Evolutionary conservation across 2,329 filamentous ascomycete species (phyloP).

Genomic region (Seiridium cupressi): DNA sequence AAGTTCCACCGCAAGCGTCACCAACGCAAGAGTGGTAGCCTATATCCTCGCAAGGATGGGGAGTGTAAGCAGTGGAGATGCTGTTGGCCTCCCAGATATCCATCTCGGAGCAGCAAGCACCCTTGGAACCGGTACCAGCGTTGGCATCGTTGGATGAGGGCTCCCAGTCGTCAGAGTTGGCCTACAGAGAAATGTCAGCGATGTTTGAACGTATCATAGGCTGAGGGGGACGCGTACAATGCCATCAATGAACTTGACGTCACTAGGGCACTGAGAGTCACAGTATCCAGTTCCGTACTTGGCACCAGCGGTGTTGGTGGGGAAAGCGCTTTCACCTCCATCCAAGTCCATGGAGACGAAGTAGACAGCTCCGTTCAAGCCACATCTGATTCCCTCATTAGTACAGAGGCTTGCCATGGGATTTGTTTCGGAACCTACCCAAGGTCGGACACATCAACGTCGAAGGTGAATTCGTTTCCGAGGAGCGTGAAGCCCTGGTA

Average conservation of each 20-base stretch:
- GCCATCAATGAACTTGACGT: slow-evolving; percentile 53
- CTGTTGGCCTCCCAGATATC: slow-evolving; percentile 63
- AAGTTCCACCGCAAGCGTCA: slow-evolving; percentile 45
- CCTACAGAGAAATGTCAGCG: slow-evolving; percentile 16
- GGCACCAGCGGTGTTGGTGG: slow-evolving; percentile 44
- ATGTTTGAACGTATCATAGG: background rate
- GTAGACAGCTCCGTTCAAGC: slow-evolving; percentile 63
- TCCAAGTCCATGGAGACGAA: slow-evolving; percentile 53
- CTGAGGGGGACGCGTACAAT: slow-evolving; percentile 12
- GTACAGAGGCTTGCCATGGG: background rate
- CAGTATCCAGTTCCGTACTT: slow-evolving; percentile 59
- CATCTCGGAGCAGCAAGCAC: slow-evolving; percentile 58
- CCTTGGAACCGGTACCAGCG: slow-evolving; percentile 44
- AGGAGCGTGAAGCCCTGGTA: slow-evolving; percentile 59
- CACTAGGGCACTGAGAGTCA: slow-evolving; percentile 44
- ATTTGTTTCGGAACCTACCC: slow-evolving; percentile 14
- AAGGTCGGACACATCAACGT: slow-evolving; percentile 60
- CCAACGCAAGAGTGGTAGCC: slow-evolving; percentile 45
- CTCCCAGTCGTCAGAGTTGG: slow-evolving; percentile 45
- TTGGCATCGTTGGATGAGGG: slow-evolving; percentile 47
- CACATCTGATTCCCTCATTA: slow-evolving; percentile 36
- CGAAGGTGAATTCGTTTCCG: slow-evolving; percentile 62
- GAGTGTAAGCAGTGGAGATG: slow-evolving; percentile 56
- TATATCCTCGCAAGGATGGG: slow-evolving; percentile 53
- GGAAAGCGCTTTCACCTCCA: slow-evolving; percentile 44